Percentiles rank a stretch among this genome's conserved stretches.
phyloP scores from a whole-genome alignment of 192 early-diverging fungal species.

The Mortierella hygrophila region DNA sequence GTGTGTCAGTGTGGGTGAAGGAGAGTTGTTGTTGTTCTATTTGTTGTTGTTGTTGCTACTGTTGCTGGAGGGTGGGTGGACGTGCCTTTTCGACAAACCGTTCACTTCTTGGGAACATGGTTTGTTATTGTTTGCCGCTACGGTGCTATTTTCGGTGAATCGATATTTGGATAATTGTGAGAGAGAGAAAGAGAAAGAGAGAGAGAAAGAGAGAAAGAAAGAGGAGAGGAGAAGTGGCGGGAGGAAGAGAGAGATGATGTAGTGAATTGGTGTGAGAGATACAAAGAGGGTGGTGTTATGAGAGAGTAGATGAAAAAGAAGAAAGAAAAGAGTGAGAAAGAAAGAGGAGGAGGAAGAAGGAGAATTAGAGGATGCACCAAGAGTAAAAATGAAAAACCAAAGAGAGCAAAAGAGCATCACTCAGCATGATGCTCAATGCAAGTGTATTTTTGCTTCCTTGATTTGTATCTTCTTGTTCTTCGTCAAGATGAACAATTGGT shows the following conservation, averaged over 20 bases:
- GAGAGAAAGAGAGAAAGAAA: not conserved
- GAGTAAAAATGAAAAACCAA: not conserved
- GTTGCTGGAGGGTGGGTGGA: not conserved
- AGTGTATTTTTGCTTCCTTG: not conserved
- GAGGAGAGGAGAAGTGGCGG: not conserved
- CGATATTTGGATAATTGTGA: not conserved
- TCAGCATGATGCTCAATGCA: conserved; percentile 4
- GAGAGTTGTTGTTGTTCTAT: not conserved
- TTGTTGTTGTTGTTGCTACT: not conserved
- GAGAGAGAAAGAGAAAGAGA: not conserved
- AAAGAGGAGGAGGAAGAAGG: not conserved
- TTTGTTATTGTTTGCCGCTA: not conserved
- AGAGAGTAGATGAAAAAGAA: not conserved
- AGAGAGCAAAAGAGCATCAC: not conserved
- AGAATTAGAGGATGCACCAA: not conserved
- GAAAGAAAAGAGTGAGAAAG: not conserved
- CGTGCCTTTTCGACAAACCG: conserved; percentile 55
- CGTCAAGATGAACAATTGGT: not conserved
- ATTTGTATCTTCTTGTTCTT: not conserved
- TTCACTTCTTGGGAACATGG: conserved; percentile 54
- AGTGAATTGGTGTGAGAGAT: not conserved
- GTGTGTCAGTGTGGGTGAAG: not conserved
- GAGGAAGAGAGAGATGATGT: not conserved
- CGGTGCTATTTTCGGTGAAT: not conserved
- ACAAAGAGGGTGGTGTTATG: not conserved